Conservation (phyloP, 805 yeast genomes). For the Teunomyces atbi region DNA sequence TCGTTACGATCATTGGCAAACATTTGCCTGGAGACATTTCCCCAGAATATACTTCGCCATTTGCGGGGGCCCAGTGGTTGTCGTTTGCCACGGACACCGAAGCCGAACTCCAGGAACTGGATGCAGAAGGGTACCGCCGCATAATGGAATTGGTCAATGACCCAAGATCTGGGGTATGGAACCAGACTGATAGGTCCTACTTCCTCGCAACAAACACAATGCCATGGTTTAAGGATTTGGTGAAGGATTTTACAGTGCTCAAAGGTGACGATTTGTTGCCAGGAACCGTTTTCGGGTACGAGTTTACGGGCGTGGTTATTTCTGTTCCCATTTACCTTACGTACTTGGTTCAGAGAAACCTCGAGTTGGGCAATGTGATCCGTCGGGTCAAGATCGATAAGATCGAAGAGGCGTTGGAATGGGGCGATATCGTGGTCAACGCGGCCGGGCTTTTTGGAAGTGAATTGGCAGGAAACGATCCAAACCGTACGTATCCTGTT, state of each 20-base stretch:
- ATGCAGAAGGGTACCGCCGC: conserved; percentile 47
- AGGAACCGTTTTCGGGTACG: conserved; percentile 43
- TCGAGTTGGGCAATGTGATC: conserved; percentile 47
- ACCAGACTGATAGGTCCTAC: conserved; percentile 11
- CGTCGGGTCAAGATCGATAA: conserved; percentile 39
- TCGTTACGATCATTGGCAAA: conserved; percentile 31
- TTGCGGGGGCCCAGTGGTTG: conserved; percentile 73
- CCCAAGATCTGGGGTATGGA: conserved; percentile 47
- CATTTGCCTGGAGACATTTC: conserved; percentile 55
- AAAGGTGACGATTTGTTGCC: conserved; percentile 37
- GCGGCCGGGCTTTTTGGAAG: conserved; percentile 54
- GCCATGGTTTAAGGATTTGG: conserved; percentile 50
- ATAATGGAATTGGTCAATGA: conserved; percentile 47
- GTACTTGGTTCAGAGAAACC: conserved; percentile 48
- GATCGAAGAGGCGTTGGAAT: conserved; percentile 47
- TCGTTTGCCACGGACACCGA: conserved; percentile 52
- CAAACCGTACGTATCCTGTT: conserved; percentile 44
- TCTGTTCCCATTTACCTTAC: conserved; percentile 57
- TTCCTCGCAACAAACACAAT: conserved; percentile 8
- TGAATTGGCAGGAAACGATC: conserved; percentile 44
- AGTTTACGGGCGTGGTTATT: conserved; percentile 55
- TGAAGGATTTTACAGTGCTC: conserved; percentile 38
- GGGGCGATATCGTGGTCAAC: conserved; percentile 54
- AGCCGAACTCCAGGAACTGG: conserved; percentile 26
- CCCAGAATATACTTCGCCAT: conserved; percentile 60